Conservation (phyloP, 2,329 filamentous ascomycete genomes). For the Cladosporium oxysporum region DNA sequence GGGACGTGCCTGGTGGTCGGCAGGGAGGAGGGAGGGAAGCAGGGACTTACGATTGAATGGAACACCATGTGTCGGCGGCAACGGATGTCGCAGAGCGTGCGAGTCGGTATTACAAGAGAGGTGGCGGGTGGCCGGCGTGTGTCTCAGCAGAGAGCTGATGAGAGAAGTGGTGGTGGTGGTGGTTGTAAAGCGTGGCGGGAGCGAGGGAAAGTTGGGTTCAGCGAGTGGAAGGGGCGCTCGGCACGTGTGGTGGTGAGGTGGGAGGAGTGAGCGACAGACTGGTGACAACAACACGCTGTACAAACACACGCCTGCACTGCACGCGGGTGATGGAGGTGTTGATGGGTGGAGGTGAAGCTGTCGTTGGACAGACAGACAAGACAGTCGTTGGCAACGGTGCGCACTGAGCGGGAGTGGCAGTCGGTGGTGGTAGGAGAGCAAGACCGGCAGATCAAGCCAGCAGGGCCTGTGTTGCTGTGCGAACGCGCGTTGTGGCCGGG, state of each 20-base stretch:
- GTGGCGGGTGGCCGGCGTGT: constrained; percentile 17
- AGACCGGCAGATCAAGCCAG: constrained; percentile 22
- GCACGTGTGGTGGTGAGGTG: neutral
- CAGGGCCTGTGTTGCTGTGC: constrained; percentile 32
- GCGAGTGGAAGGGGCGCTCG: constrained; percentile 17
- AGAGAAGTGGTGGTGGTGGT: neutral
- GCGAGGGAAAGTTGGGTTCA: constrained; percentile 17
- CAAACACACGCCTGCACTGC: constrained; percentile 21
- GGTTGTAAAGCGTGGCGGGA: constrained; percentile 16
- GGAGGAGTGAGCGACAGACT: neutral
- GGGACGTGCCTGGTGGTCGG: constrained; percentile 6
- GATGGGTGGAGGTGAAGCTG: constrained; percentile 11
- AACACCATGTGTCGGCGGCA: constrained; percentile 25
- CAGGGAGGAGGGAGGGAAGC: neutral
- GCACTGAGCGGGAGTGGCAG: neutral
- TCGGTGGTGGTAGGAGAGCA: constrained; percentile 20
- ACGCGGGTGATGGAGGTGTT: constrained; percentile 20
- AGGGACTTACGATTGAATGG: constrained; percentile 25
- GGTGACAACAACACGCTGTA: neutral
- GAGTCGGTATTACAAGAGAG: constrained; percentile 19
- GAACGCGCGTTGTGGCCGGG: constrained; percentile 33
- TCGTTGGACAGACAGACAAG: neutral
- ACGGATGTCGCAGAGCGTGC: constrained; percentile 19
- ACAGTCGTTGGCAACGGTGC: constrained; percentile 5
- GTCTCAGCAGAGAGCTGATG: neutral